Evolutionary conservation across 2,329 filamentous ascomycete genomes (phyloP).

Genomic region (Ascocoryne sarcoides): DNA sequence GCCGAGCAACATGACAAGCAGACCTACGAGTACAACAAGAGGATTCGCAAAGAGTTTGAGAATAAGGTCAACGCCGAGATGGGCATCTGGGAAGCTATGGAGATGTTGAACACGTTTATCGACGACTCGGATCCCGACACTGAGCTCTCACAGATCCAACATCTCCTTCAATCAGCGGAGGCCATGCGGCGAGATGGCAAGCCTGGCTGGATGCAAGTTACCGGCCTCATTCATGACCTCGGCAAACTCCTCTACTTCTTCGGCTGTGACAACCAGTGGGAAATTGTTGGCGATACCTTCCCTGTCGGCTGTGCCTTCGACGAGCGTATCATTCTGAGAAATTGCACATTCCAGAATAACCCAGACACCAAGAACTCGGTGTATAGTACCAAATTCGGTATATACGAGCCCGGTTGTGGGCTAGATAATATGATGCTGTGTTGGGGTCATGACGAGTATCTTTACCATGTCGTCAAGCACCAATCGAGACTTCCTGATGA

Average conservation of each 20-base stretch:
- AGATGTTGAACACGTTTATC: constrained; percentile 84
- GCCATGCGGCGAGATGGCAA: constrained; percentile 80
- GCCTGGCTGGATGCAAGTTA: constrained; percentile 74
- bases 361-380: constrained; percentile 63
- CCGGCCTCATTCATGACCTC: constrained; percentile 69
- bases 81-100: constrained; percentile 86
- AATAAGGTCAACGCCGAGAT: constrained; percentile 58
- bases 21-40: constrained; percentile 76
- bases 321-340: constrained; percentile 69
- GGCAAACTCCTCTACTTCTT: constrained; percentile 76
- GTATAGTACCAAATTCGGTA: constrained; percentile 69
- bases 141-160: constrained; percentile 77
- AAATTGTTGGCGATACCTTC: constrained; percentile 83
- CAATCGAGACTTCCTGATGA: constrained; percentile 72
- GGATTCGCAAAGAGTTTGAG: constrained; percentile 64
- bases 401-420: constrained; percentile 72
- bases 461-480: constrained; percentile 79
- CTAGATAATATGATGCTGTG: constrained; percentile 82
- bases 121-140: constrained; percentile 91
- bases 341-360: constrained; percentile 62
- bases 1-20: constrained; percentile 62
- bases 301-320: constrained; percentile 71
- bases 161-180: constrained; percentile 80
- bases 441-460: constrained; percentile 85
- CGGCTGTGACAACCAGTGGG: constrained; percentile 82